Evolutionary conservation across 2,329 filamentous ascomycete genomes (phyloP).

Genomic region (Pseudocercospora eumusae): DNA sequence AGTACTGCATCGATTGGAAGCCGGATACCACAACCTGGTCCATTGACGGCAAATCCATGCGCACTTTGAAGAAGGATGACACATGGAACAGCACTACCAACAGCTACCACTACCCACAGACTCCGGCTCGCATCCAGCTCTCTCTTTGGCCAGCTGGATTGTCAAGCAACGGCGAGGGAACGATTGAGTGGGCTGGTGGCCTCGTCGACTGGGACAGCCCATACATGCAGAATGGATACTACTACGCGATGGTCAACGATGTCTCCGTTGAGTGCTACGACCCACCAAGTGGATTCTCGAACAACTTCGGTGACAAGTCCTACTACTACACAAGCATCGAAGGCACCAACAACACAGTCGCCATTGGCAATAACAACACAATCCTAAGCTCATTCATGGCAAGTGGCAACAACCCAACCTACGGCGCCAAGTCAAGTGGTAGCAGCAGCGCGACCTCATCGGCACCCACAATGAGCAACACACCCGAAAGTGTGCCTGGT

Average conservation of each 20-base stretch:
- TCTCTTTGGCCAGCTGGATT: constrained; percentile 95
- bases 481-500: constrained; percentile 57
- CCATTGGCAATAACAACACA: constrained; percentile 72
- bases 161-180: constrained; percentile 75
- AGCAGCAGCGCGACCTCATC: constrained; percentile 34
- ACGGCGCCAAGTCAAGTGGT: constrained; percentile 40
- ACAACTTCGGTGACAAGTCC: constrained; percentile 56
- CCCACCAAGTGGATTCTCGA: constrained; percentile 69
- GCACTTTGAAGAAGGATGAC: constrained; percentile 70
- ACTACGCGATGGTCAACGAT: constrained; percentile 76
- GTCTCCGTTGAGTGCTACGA: constrained; percentile 87
- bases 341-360: constrained; percentile 74
- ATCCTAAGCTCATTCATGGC: constrained; percentile 76
- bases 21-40: constrained; percentile 84
- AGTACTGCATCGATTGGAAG: constrained; percentile 91
- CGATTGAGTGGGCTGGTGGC: constrained; percentile 89
- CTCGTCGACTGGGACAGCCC: constrained; percentile 79
- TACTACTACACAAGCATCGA: constrained; percentile 71
- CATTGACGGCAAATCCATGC: constrained; percentile 76
- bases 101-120: constrained; percentile 86
- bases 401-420: constrained; percentile 71
- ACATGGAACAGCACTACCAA: constrained; percentile 85
- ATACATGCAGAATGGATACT: constrained; percentile 87
- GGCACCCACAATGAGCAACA: constrained; percentile 31
- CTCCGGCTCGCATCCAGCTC: constrained; percentile 84